phyloP scores from a whole-genome alignment of 768 basidiomycete species.

The Daedaleopsis nitida region DNA sequence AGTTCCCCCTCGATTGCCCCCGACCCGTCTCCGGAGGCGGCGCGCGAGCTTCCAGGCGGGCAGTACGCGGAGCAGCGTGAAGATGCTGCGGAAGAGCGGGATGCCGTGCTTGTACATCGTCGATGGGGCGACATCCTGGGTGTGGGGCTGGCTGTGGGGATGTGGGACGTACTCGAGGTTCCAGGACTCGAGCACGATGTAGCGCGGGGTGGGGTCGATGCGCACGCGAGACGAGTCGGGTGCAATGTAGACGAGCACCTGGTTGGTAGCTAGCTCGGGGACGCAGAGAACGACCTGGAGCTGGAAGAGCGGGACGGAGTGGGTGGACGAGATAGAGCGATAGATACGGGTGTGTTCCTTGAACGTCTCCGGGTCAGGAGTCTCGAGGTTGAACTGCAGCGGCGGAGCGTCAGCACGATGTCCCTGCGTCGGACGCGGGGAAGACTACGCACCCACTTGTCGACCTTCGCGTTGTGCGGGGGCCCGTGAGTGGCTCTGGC shows the following conservation, averaged over 20 bases:
- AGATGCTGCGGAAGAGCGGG: constrained; percentile 77
- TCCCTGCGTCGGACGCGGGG: not conserved
- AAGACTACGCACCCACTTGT: constrained; percentile 72
- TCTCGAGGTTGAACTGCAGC: constrained; percentile 78
- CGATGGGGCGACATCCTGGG: constrained; percentile 56
- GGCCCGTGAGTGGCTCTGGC: constrained; percentile 64
- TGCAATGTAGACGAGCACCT: constrained; percentile 69
- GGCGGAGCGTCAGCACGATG: constrained; percentile 7
- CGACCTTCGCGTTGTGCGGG: constrained; percentile 50
- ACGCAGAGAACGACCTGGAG: constrained; percentile 71
- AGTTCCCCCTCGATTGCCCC: constrained; percentile 42
- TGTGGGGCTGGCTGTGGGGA: constrained; percentile 14
- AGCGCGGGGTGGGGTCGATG: constrained; percentile 67
- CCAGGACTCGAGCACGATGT: constrained; percentile 77
- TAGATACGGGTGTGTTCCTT: constrained; percentile 64
- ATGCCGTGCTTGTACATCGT: constrained; percentile 88
- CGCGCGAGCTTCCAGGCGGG: constrained; percentile 77
- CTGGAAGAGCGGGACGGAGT: constrained; percentile 51
- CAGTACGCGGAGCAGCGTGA: constrained; percentile 68
- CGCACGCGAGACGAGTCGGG: constrained; percentile 61
- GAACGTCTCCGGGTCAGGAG: constrained; percentile 70
- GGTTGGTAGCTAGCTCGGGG: constrained; percentile 68
- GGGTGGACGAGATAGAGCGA: constrained; percentile 51
- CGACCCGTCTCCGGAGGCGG: constrained; percentile 51
- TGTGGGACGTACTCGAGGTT: constrained; percentile 46